Percentiles rank a stretch among this genome's conserved stretches.
Conservation (phyloP, 225 moss, liverwort and hornwort genomes). For the Sphagnum tenellum region DNA sequence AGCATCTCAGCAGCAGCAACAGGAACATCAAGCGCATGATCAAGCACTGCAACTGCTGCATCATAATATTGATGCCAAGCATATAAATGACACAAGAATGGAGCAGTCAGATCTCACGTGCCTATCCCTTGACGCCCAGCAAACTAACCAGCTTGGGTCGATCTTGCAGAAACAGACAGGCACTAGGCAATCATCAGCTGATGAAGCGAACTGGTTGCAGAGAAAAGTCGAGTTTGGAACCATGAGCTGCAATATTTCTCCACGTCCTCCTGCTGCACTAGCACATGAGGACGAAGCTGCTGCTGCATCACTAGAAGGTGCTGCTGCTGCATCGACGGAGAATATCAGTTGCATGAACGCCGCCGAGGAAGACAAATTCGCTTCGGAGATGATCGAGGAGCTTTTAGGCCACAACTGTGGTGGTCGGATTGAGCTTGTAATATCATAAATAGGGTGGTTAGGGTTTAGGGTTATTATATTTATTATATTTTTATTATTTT, state of each 20-base stretch:
- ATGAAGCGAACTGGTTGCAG: constrained; percentile 35
- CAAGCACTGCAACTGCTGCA: background rate
- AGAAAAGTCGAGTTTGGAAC: constrained; percentile 39
- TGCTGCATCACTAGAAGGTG: too few relatives aligned
- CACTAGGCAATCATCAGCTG: constrained; percentile 15
- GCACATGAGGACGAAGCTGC: background rate
- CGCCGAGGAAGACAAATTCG: constrained; percentile 42
- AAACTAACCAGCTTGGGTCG: constrained; percentile 36
- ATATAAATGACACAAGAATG: background rate
- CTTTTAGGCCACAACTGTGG: constrained; percentile 27
- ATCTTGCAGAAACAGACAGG: constrained; percentile 54
- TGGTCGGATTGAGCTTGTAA: constrained; percentile 18
- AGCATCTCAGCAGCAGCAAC: constrained; percentile 42
- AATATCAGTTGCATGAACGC: too few relatives aligned
- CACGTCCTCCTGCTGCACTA: constrained; percentile 11
- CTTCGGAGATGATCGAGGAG: constrained; percentile 53
- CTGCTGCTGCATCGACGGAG: too few relatives aligned
- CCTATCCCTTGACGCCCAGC: constrained; percentile 44
- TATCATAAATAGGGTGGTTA: too few relatives aligned
- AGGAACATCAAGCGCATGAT: constrained; percentile 7
- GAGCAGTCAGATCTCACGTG: constrained; percentile 40
- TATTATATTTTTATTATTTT: too few relatives aligned
- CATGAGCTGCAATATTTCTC: background rate
- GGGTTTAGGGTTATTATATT: too few relatives aligned
- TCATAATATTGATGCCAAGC: too few relatives aligned